A percentile compares a stretch with the other conserved stretches of the same genome.
Evolutionary conservation across 257 asterid genomes (phyloP).

Genomic region (Ilex asprella): DNA sequence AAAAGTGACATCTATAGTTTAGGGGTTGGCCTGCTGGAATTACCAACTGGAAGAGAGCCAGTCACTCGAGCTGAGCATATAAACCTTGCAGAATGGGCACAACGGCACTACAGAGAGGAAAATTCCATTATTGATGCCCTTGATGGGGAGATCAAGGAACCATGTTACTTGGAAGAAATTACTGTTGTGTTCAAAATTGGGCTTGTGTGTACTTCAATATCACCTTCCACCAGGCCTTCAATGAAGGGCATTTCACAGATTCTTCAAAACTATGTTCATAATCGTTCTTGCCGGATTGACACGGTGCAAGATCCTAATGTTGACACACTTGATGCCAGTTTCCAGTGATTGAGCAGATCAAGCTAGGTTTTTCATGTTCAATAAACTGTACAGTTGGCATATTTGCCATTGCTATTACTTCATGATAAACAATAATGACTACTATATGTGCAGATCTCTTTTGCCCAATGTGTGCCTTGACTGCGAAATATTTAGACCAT

Average conservation of each 20-base stretch:
- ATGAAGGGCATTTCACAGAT: constrained; percentile 31
- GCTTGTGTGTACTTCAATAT: constrained; percentile 21
- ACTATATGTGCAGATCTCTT: no score
- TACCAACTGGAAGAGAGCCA: constrained; percentile 29
- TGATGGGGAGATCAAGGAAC: constrained; percentile 23
- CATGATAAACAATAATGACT: no score
- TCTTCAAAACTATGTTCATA: no score
- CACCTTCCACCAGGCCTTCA: constrained; percentile 29
- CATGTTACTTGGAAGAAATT: constrained; percentile 18
- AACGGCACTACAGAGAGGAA: constrained; percentile 9
- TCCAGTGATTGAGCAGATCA: no score
- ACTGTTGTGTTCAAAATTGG: constrained; percentile 25
- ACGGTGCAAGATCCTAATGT: no score
- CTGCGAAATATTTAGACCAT: no score
- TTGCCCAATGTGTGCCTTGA: no score
- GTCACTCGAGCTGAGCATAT: constrained; percentile 21
- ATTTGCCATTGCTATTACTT: no score
- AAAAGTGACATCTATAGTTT: constrained; percentile 34
- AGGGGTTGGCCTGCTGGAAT: constrained; percentile 32
- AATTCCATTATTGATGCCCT: constrained; percentile 12
- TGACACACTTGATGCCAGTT: no score
- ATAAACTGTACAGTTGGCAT: no score
- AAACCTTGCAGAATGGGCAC: constrained; percentile 33
- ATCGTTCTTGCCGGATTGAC: no score
- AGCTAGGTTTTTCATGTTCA: no score